These are phyloP conservation scores for Huiozyma naganishii DNA, from an alignment of 805 yeast species.

Conservation along the genomic window DNA sequence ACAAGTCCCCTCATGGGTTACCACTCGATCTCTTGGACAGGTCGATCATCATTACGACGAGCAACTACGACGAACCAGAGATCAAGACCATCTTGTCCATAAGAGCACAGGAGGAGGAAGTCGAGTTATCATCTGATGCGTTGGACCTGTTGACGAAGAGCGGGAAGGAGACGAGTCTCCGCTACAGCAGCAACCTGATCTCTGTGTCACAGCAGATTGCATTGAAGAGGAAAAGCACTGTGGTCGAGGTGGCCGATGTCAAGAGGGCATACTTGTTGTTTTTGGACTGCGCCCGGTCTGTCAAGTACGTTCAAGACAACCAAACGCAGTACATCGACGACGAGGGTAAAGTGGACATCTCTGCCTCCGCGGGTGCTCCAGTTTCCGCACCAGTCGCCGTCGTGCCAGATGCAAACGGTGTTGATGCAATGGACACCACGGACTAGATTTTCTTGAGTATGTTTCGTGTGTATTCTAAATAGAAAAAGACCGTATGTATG, in stretches of 20 bases:
- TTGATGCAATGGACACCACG: conserved; percentile 26
- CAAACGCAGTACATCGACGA: conserved; percentile 67
- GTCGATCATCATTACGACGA: conserved; percentile 82
- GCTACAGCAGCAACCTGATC: conserved; percentile 87
- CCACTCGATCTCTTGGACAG: conserved; percentile 93
- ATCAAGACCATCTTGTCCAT: conserved; percentile 76
- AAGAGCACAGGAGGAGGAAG: conserved; percentile 91
- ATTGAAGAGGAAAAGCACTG: conserved; percentile 55
- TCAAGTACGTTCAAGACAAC: conserved; percentile 66
- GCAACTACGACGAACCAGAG: conserved; percentile 68
- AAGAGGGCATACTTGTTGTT: conserved; percentile 81
- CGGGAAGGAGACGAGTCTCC: conserved; percentile 79
- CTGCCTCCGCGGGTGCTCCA: conserved; percentile 17
- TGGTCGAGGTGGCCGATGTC: conserved; percentile 69
- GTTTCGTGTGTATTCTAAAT: background rate
- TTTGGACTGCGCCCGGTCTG: conserved; percentile 82
- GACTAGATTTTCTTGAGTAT: conserved; percentile 9
- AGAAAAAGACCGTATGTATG: background rate
- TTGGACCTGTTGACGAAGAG: conserved; percentile 79
- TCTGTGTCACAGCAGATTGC: conserved; percentile 85
- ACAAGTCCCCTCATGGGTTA: conserved; percentile 94
- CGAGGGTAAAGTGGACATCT: conserved; percentile 57
- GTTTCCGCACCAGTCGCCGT: conserved; percentile 6
- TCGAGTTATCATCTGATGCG: conserved; percentile 72
- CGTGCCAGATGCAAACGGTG: conserved; percentile 3